Evolutionary conservation across 495 filamentous ascomycete species (phyloP), one percentile per base, ranked within the genome.

Genomic region (Aspergillus haitiensis): DNA sequence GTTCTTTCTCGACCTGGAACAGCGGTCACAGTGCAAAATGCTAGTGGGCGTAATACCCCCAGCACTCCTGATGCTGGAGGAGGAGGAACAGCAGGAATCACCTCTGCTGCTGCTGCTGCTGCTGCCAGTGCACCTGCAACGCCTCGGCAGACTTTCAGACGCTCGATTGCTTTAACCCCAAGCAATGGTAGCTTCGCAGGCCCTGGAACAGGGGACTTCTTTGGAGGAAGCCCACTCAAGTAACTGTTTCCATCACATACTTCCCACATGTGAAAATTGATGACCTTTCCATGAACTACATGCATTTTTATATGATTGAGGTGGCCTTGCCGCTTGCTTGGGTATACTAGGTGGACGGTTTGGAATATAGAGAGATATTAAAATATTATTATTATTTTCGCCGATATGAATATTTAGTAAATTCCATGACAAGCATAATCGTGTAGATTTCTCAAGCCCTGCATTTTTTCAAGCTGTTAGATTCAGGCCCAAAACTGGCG

Each of bases 1-100:
- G 75, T 77, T 13, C 71, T 78, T 36, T 78, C 74, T 16, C 73
- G 77, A 21, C 77, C 77, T 7, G 75, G 75, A 33, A 80, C 77
- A 9, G 77, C 75, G 5, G 71, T 80, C 6, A 76, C 72, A 6
- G 71, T 77, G 70, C 69, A 72, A 56, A 77, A 77, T 54, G 63
- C 63, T 36, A 80, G 75, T 52, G 77, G 77, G 47, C 71, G 75
- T 47, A 80, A 78, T 49, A 78, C 76, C 3, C 77, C 77, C 35
- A 76, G 66, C 59, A 71, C 71, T 7, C 72, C 75, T 7, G 75
- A 79, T 18, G 57, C 60, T 18, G 58, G 51, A 34, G 21, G 51
- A 34, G 21, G 21, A 27, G 21, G 21, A 27, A 27, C 21, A 27
- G 21, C 21, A 27, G 21, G 21, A 27, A 27, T 27, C 59, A 71